phyloP scores from a whole-genome alignment of 2,329 filamentous ascomycete genomes.

The Colletotrichum higginsianum region DNA sequence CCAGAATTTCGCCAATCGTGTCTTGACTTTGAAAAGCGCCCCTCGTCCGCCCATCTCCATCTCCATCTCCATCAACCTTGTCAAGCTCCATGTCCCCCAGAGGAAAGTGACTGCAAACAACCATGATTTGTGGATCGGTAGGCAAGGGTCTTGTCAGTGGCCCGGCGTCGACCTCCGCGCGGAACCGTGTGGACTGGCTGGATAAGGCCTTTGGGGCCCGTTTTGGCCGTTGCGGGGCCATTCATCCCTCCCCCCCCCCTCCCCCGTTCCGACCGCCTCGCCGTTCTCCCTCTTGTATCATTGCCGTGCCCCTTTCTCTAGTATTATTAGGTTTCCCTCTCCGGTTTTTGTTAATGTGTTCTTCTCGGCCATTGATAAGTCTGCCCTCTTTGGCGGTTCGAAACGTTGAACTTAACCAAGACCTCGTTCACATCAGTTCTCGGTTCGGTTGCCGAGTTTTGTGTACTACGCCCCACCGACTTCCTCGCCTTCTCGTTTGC shows the following conservation, averaged over 20 bases:
- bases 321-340: neutral
- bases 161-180: constrained; percentile 11
- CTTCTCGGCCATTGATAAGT: neutral
- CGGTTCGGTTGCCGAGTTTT: neutral
- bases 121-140: neutral
- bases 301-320: constrained; percentile 8
- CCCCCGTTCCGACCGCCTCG: constrained; percentile 24
- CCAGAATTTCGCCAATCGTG: too few species aligned
- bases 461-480: too few species aligned
- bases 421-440: too few species aligned
- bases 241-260: neutral
- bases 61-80: too few species aligned
- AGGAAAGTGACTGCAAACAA: too few species aligned
- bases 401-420: too few species aligned
- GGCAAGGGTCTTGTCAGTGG: constrained; percentile 8
- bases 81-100: neutral
- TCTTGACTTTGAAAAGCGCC: too few species aligned
- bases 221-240: constrained; percentile 18
- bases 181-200: constrained; percentile 27
- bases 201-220: constrained; percentile 9
- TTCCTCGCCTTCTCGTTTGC: neutral
- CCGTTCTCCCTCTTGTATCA: neutral
- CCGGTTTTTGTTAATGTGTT: neutral
- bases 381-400: neutral
- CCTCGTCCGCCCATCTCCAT: neutral